Evolutionary conservation across 805 yeast species (phyloP).

Genomic region (Starmerella apis): DNA sequence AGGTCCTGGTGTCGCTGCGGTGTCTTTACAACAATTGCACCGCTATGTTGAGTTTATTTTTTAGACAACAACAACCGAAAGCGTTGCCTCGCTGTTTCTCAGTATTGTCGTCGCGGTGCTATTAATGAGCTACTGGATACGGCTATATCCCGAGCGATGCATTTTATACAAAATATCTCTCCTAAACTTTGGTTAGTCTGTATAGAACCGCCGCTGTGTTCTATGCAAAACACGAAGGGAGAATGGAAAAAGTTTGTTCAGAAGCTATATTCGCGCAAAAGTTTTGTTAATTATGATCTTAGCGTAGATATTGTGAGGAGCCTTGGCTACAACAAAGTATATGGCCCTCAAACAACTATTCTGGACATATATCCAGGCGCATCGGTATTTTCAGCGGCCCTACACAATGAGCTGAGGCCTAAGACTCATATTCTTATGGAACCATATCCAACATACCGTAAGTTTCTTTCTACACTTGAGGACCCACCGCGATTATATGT

Average conservation of each 20-base stretch:
- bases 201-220: too few species aligned
- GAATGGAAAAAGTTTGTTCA: constrained; percentile 23
- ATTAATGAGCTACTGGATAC: background rate
- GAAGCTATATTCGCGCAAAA: constrained; percentile 26
- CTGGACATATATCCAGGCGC: constrained; percentile 34
- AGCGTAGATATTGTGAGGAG: constrained; percentile 38
- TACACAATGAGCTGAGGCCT: constrained; percentile 56
- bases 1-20: background rate
- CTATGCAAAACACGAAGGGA: constrained; percentile 23
- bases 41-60: too few species aligned
- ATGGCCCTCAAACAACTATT: constrained; percentile 26
- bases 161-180: too few species aligned
- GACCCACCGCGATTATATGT: constrained; percentile 26
- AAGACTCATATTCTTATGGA: constrained; percentile 55
- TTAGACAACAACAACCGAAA: too few species aligned
- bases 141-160: too few species aligned
- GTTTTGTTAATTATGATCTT: constrained; percentile 26
- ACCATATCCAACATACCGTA: constrained; percentile 32
- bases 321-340: constrained; percentile 36
- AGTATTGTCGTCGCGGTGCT: too few species aligned
- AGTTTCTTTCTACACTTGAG: constrained; percentile 20
- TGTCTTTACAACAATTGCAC: too few species aligned
- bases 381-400: constrained; percentile 49
- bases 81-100: too few species aligned
- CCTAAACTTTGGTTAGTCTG: too few species aligned